Base-by-base conservation (phyloP, 2,329 filamentous ascomycete species). In the Helotiales sp. region DNA sequence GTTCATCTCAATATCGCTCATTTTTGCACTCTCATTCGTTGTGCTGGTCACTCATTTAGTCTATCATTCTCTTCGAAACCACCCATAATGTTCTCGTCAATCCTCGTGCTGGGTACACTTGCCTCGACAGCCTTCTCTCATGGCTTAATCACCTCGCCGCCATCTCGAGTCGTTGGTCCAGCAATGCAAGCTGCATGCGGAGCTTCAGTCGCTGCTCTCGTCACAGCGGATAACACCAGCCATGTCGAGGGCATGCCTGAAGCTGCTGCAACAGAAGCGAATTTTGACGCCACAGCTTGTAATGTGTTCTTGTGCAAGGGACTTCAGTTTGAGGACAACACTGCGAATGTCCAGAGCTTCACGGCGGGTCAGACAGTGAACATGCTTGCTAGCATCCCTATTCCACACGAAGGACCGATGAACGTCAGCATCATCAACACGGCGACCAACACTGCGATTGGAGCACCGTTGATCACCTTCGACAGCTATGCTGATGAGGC, bases 391-490 rank as follows among this genome's bases (percentile, higher is more conserved):
- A 63, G 62, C 25, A 67, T 80, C 12, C 72, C 75, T 9, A 78
- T 80, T 53, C 74, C 77, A 19, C 81, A 84, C 73, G 78, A 77
- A 22, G 82, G 82, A 55, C 69, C 72, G 8, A 80, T 81, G 69
- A 84, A 84, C 69, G 79, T 85, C 60, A 78, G 75, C 55, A 75
- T 84, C 62, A 73, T 84, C 64, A 72, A 79, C 65, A 77, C 77
- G 24, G 69, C 70, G 54, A 75, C 74, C 57, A 79, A 81, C 69
- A 72, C 70, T 25, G 70, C 80, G 57, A 76, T 84, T 52, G 80
- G 79, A 27, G 55, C 67, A 38, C 73, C 76, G 24, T 72, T 84
- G 60, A 79, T 75, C 58, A 74, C 64, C 55, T 84, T 77, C 74
- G 73, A 74, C 58, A 69, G 71, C 57, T 84, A 82, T 67, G 82